phyloP scores from a whole-genome alignment of 2,329 filamentous ascomycete species.

The Xylariaceae sp. region DNA sequence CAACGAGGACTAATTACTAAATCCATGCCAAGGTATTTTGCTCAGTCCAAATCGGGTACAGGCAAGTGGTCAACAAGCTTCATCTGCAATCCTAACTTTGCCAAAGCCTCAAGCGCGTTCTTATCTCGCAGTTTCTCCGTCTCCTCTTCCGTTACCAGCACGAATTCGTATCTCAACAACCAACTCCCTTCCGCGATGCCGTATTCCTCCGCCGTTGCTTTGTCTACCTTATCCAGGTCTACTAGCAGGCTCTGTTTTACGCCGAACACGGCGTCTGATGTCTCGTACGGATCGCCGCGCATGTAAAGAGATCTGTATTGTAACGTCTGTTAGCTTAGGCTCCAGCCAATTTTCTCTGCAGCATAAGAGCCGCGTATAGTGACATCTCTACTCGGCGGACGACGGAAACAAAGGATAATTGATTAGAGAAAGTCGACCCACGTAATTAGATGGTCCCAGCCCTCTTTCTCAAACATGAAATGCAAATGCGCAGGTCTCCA shows the following conservation, averaged over 20 bases:
- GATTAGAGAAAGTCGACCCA: conserved; percentile 49
- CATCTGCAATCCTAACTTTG: conserved; percentile 67
- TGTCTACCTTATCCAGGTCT: conserved; percentile 57
- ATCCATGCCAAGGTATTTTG: too few species aligned
- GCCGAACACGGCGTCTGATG: conserved; percentile 82
- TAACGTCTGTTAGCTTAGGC: background rate
- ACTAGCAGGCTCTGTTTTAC: conserved; percentile 81
- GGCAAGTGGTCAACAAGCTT: conserved; percentile 77
- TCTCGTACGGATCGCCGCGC: conserved; percentile 78
- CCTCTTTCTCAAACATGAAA: conserved; percentile 84
- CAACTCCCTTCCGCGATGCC: conserved; percentile 64
- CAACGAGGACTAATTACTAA: too few species aligned
- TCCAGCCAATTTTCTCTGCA: too few species aligned
- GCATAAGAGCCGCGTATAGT: conserved; percentile 1
- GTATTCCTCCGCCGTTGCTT: conserved; percentile 61
- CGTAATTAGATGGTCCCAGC: conserved; percentile 83
- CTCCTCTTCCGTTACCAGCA: conserved; percentile 73
- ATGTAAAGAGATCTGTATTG: conserved; percentile 70
- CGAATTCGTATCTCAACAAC: conserved; percentile 74
- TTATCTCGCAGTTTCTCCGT: conserved; percentile 66
- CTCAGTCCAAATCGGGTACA: conserved; percentile 65
- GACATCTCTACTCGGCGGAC: too few species aligned
- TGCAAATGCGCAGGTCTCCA: conserved; percentile 81
- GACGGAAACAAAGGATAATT: background rate
- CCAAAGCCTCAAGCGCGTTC: conserved; percentile 66